Conservation (phyloP, 768 basidiomycete genomes). For the Coprinellus aureogranulatus region DNA sequence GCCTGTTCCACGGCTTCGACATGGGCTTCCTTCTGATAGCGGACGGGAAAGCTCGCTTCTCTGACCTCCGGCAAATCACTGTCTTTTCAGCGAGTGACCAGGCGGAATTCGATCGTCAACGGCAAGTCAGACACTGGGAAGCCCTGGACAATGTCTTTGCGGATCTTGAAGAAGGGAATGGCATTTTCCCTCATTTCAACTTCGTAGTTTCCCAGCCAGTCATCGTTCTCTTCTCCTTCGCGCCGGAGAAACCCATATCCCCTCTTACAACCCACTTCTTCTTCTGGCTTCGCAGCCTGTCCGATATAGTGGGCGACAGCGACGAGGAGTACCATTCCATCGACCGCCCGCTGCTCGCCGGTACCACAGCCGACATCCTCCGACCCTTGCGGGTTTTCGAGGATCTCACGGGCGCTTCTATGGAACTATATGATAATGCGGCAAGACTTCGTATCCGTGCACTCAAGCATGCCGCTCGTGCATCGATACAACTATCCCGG, state of each 20-base stretch:
- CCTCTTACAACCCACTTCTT: not conserved
- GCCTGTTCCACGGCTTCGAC: constrained; percentile 21
- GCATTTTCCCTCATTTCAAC: not conserved
- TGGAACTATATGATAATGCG: too few species aligned
- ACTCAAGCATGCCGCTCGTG: too few species aligned
- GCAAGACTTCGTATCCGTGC: too few species aligned
- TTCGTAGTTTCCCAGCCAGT: not conserved
- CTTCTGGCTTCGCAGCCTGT: not conserved
- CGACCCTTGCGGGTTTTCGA: not conserved
- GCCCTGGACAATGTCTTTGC: constrained; percentile 25
- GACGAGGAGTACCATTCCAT: not conserved
- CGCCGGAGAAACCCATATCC: not conserved
- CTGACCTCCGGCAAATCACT: constrained; percentile 20
- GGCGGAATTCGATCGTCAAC: constrained; percentile 17
- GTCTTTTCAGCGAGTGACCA: constrained; percentile 16
- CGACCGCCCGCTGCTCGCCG: not conserved
- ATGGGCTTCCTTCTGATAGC: constrained; percentile 29
- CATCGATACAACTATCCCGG: too few species aligned
- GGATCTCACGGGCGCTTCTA: constrained; percentile 5
- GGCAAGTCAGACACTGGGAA: constrained; percentile 26
- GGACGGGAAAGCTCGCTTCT: constrained; percentile 34
- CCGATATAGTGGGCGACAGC: not conserved
- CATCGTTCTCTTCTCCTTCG: not conserved
- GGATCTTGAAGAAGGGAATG: constrained; percentile 13
- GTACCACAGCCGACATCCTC: not conserved